Evolutionary conservation across 169 alveolate species (phyloP).

Genomic region (Cryptosporidium sp.): DNA sequence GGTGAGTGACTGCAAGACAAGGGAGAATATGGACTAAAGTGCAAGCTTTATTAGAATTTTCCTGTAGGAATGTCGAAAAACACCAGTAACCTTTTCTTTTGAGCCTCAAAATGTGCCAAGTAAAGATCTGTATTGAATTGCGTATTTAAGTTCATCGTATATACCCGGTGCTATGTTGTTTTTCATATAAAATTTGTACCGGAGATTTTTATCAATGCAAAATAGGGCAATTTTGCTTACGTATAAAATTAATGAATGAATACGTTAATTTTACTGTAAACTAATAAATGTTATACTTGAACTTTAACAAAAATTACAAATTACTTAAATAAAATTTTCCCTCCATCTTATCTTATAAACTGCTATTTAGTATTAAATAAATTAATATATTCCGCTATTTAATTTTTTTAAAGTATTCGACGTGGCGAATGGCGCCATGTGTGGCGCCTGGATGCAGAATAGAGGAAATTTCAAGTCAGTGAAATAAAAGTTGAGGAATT

Average conservation of each 20-base stretch:
- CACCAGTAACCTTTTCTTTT: no score
- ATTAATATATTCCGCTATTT: not conserved
- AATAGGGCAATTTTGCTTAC: not conserved
- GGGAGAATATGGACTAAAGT: no score
- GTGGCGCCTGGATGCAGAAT: slow-evolving; percentile 69
- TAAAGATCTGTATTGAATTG: no score
- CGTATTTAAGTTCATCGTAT: no score
- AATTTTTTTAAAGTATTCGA: slow-evolving; percentile 14
- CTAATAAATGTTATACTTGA: not conserved
- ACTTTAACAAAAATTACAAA: not conserved
- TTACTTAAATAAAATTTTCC: not conserved
- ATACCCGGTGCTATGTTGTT: not conserved
- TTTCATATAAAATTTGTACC: no score
- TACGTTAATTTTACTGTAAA: not conserved
- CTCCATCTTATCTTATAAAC: not conserved
- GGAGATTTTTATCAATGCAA: no score
- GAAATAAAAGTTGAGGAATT: not conserved
- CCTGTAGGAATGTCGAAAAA: no score
- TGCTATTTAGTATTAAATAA: not conserved
- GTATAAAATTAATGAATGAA: not conserved
- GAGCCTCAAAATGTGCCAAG: not conserved
- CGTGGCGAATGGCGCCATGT: slow-evolving; percentile 58
- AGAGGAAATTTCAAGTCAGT: slow-evolving; percentile 5
- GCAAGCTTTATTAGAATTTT: not conserved
- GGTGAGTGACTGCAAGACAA: not conserved